Percentiles rank a stretch among this genome's conserved stretches.
These are phyloP conservation scores for Calonectria crousiana DNA, from an alignment of 2,329 filamentous ascomycete species.

Conservation along the genomic window DNA sequence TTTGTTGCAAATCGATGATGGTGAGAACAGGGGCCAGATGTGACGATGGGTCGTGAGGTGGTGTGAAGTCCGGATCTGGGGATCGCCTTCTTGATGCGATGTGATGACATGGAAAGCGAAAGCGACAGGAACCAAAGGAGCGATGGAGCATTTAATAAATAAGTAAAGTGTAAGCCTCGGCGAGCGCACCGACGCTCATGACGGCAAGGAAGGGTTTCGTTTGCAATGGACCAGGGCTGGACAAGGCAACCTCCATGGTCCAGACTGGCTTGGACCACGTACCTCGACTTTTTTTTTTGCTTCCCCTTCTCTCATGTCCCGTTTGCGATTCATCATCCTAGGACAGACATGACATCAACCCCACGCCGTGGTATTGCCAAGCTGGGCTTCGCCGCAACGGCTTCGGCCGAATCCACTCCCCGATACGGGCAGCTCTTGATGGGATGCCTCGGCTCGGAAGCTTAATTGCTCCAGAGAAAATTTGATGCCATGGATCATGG, in stretches of 20 bases:
- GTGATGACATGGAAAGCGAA: conserved; percentile 1
- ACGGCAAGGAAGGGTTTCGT: not conserved
- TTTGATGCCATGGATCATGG: not conserved
- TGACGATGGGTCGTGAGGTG: not conserved
- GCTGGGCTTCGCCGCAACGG: not conserved
- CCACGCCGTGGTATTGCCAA: conserved; percentile 9
- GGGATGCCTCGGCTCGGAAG: conserved; percentile 15
- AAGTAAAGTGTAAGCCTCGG: conserved; percentile 13
- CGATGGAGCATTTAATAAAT: conserved; percentile 5
- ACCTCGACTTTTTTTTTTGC: not conserved
- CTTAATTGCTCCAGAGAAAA: conserved; percentile 12
- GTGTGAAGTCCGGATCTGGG: not conserved
- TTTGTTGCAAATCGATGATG: not conserved
- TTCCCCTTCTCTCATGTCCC: not conserved
- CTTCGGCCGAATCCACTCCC: conserved; percentile 15
- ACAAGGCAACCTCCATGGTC: not conserved
- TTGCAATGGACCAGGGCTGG: not conserved
- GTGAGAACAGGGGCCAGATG: not conserved
- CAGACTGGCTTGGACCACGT: not conserved
- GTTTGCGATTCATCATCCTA: not conserved
- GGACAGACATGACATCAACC: conserved; percentile 15
- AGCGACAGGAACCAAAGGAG: not conserved
- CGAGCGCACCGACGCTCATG: conserved; percentile 17
- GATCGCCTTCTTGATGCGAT: not conserved
- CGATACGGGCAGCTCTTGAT: not conserved